A percentile compares a stretch with the other conserved stretches of the same genome.
Evolutionary conservation across 2,329 filamentous ascomycete species (phyloP).

Genomic region (Cryoendolithus antarcticus): DNA sequence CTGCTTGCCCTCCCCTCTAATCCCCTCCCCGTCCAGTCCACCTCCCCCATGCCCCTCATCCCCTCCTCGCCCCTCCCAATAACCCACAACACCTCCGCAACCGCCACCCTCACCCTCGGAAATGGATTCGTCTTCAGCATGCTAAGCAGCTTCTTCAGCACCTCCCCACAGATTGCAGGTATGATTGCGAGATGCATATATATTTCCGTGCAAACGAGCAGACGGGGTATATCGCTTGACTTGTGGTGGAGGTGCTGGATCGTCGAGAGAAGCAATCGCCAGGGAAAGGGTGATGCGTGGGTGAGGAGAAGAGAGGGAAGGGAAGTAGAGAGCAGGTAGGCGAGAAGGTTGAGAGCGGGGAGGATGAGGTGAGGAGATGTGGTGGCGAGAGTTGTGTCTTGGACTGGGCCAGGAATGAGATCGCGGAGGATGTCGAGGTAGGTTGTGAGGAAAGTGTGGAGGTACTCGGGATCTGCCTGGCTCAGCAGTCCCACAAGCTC

Average conservation of each 20-base stretch:
- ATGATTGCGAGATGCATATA: slow-evolving; percentile 58
- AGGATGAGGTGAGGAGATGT: slow-evolving; percentile 9
- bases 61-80: slow-evolving; percentile 21
- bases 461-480: slow-evolving; percentile 1
- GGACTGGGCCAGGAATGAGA: slow-evolving; percentile 4
- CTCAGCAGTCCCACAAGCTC: slow-evolving; percentile 43
- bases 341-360: slow-evolving; percentile 63
- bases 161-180: slow-evolving; percentile 40
- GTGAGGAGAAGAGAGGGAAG: background rate
- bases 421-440: slow-evolving; percentile 14
- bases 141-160: slow-evolving; percentile 55
- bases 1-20: background rate
- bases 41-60: slow-evolving; percentile 7
- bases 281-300: slow-evolving; percentile 42
- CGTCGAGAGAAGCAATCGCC: slow-evolving; percentile 52
- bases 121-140: slow-evolving; percentile 68
- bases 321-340: slow-evolving; percentile 46
- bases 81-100: slow-evolving; percentile 30
- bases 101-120: slow-evolving; percentile 50
- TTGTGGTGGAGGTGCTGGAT: slow-evolving; percentile 74
- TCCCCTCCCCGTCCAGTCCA: slow-evolving; percentile 13
- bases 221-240: slow-evolving; percentile 66
- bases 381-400: background rate
- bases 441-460: slow-evolving; percentile 10
- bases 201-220: slow-evolving; percentile 67